These are phyloP conservation scores for Marchantia paleacea DNA, from an alignment of 225 moss, liverwort and hornwort species.

Conservation along the genomic window DNA sequence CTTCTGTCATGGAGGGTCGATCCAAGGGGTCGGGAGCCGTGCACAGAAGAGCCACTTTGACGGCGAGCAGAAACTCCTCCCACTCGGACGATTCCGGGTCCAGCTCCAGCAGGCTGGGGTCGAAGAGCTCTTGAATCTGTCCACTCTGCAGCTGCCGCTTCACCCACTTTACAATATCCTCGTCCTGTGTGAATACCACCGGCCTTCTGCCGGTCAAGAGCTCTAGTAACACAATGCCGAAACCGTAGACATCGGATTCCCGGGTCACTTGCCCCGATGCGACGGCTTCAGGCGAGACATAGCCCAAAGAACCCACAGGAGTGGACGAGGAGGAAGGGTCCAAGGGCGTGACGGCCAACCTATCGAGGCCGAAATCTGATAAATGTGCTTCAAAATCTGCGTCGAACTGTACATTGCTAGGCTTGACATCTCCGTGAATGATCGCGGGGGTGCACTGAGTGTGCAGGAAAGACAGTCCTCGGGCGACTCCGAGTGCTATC, in stretches of 20 bases:
- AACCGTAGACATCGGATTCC: conserved; percentile 91
- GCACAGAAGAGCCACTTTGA: conserved; percentile 92
- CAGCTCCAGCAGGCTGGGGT: conserved; percentile 76
- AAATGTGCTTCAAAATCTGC: conserved; percentile 88
- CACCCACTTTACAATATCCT: conserved; percentile 97
- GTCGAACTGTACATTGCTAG: conserved; percentile 76
- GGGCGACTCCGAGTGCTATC: conserved; percentile 71
- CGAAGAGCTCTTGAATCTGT: conserved; percentile 88
- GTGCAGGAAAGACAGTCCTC: conserved; percentile 69
- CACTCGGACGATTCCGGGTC: conserved; percentile 91
- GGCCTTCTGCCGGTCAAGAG: conserved; percentile 80
- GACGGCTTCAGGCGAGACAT: conserved; percentile 80
- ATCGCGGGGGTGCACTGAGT: conserved; percentile 69
- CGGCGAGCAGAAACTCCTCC: conserved; percentile 94
- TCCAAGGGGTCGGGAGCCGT: conserved; percentile 91
- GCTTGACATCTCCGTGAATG: conserved; percentile 84
- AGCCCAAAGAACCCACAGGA: conserved; percentile 75
- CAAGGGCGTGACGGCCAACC: conserved; percentile 52
- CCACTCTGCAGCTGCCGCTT: conserved; percentile 87
- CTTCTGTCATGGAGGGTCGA: conserved; percentile 92
- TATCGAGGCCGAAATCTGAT: conserved; percentile 73
- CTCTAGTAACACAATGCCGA: conserved; percentile 89
- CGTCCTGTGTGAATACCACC: conserved; percentile 77
- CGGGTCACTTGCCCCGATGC: conserved; percentile 71
- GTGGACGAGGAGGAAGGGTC: conserved; percentile 68